Evolutionary conservation across 2,329 filamentous ascomycete genomes (phyloP).

Genomic region (Microcyclospora pomicola): DNA sequence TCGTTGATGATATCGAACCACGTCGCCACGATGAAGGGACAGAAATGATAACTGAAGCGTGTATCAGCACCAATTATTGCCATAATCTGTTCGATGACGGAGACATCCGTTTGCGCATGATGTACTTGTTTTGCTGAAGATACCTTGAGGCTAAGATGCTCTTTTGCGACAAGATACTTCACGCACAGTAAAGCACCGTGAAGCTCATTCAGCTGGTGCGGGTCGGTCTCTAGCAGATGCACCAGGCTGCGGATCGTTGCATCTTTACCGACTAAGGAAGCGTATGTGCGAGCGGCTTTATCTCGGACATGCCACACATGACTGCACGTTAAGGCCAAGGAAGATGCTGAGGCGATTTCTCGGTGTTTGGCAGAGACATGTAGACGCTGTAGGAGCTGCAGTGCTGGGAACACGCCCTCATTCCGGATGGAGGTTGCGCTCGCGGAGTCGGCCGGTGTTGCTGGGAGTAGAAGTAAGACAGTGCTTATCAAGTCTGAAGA

Average conservation of each 20-base stretch:
- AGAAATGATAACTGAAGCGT: not conserved
- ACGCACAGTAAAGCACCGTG: constrained; percentile 22
- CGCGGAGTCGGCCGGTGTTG: constrained; percentile 1
- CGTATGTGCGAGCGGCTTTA: constrained; percentile 60
- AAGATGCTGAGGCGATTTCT: constrained; percentile 41
- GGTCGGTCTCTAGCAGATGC: constrained; percentile 3
- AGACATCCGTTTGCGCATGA: not conserved
- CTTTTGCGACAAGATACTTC: constrained; percentile 11
- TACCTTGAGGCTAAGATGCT: not conserved
- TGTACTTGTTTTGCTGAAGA: not conserved
- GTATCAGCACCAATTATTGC: not conserved
- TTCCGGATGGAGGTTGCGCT: constrained; percentile 11
- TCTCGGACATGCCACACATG: constrained; percentile 70
- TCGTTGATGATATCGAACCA: not conserved
- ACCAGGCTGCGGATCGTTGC: constrained; percentile 4
- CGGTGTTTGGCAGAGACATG: constrained; percentile 47
- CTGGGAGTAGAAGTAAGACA: constrained; percentile 45
- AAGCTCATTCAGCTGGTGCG: constrained; percentile 14
- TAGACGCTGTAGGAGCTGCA: constrained; percentile 66
- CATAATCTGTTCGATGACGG: not conserved
- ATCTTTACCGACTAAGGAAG: constrained; percentile 17
- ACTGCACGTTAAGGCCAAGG: constrained; percentile 51
- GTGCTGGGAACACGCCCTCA: constrained; percentile 66
- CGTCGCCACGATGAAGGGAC: not conserved
- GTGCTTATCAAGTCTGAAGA: constrained; percentile 53